Evolutionary conservation across 2,329 filamentous ascomycete genomes (phyloP).

Genomic region (Sphaerulina musiva): DNA sequence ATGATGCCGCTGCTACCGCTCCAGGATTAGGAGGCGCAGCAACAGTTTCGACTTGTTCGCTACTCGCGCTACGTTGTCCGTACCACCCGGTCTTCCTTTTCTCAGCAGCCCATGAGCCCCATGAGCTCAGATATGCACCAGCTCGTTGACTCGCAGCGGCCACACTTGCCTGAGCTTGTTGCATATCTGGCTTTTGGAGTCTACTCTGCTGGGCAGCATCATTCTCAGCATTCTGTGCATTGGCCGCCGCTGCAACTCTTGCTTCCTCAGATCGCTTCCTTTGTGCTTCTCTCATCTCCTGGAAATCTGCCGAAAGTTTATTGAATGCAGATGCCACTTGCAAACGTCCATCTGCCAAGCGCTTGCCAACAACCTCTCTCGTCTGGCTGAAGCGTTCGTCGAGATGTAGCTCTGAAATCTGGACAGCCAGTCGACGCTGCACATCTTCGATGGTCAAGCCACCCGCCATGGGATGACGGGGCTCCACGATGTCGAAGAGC

Average conservation of each 20-base stretch:
- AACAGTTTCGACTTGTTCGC: not conserved
- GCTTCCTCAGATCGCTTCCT: slow-evolving; percentile 55
- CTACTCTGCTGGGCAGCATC: slow-evolving; percentile 10
- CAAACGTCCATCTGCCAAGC: slow-evolving; percentile 78
- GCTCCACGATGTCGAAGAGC: slow-evolving; percentile 90
- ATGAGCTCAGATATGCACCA: slow-evolving; percentile 57
- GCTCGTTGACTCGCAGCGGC: slow-evolving; percentile 50
- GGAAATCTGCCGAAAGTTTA: slow-evolving; percentile 84
- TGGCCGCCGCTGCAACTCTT: slow-evolving; percentile 35
- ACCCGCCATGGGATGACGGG: slow-evolving; percentile 86
- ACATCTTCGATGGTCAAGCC: slow-evolving; percentile 91
- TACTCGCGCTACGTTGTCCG: slow-evolving; percentile 4
- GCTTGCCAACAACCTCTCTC: slow-evolving; percentile 77
- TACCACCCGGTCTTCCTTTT: slow-evolving; percentile 52
- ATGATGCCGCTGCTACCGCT: slow-evolving; percentile 5
- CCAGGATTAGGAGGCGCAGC: not conserved
- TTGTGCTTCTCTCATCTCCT: slow-evolving; percentile 69
- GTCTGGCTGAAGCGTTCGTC: slow-evolving; percentile 83
- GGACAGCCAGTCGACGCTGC: slow-evolving; percentile 79
- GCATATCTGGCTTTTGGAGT: slow-evolving; percentile 42
- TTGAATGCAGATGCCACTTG: slow-evolving; percentile 84
- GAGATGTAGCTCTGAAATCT: slow-evolving; percentile 87
- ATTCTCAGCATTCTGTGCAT: slow-evolving; percentile 13
- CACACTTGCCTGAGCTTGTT: slow-evolving; percentile 50
- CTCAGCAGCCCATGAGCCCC: slow-evolving; percentile 63